These are phyloP conservation scores for Penicillium sp. DNA, from an alignment of 2,329 filamentous ascomycete genomes.

Conservation along the genomic window DNA sequence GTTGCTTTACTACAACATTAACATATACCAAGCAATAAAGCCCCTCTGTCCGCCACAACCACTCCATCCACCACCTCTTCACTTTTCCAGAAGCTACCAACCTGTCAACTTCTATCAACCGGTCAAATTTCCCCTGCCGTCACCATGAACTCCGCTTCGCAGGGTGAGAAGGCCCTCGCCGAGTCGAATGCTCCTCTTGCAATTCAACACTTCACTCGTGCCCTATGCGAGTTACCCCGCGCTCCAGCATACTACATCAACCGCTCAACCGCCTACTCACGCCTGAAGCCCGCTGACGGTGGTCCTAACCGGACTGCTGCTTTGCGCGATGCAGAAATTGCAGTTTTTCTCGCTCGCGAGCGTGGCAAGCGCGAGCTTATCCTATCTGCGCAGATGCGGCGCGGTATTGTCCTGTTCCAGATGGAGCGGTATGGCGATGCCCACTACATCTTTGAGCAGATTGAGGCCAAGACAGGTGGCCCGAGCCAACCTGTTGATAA, in stretches of 20 bases:
- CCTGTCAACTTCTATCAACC: not conserved
- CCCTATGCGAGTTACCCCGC: conserved; percentile 60
- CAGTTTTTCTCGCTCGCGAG: conserved; percentile 60
- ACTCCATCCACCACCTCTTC: not conserved
- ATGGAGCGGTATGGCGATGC: conserved; percentile 74
- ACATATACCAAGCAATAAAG: not conserved
- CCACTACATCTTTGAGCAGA: conserved; percentile 64
- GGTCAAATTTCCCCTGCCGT: not conserved
- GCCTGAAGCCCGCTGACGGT: conserved; percentile 54
- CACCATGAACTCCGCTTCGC: conserved; percentile 53
- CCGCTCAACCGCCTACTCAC: conserved; percentile 75
- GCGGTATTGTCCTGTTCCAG: conserved; percentile 71
- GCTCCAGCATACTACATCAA: conserved; percentile 79
- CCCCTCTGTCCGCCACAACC: not conserved
- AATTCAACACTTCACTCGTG: conserved; percentile 66
- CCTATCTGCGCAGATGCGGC: conserved; percentile 76
- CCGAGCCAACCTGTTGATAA: conserved; percentile 40
- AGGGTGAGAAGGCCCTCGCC: conserved; percentile 63
- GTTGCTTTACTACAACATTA: not conserved
- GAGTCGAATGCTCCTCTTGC: conserved; percentile 66
- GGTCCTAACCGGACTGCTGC: conserved; percentile 49
- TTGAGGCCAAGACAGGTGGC: conserved; percentile 52
- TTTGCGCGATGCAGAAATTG: conserved; percentile 68
- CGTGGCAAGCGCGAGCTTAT: conserved; percentile 76
- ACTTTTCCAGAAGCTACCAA: not conserved